Evolutionary conservation across 495 filamentous ascomycete genomes (phyloP).

Genomic region (Neurospora hispaniola): DNA sequence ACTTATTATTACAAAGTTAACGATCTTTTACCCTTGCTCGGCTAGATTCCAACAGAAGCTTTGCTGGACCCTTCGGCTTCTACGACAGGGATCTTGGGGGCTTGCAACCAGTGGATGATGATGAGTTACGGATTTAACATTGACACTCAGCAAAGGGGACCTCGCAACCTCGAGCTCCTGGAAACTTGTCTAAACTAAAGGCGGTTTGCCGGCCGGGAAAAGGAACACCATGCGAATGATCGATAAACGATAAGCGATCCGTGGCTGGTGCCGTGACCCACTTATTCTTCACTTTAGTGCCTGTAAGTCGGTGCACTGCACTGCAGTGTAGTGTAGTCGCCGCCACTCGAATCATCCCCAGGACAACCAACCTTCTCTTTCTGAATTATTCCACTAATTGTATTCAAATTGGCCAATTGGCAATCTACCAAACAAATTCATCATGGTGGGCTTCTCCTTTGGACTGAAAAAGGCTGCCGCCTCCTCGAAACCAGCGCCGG

Average conservation of each 20-base stretch:
- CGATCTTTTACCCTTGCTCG: neutral
- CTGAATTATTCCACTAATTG: neutral
- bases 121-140: neutral
- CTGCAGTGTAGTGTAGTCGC: neutral
- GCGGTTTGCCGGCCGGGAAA: neutral
- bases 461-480: slow-evolving; percentile 22
- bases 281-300: neutral
- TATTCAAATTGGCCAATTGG: neutral
- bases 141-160: neutral
- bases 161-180: neutral
- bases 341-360: neutral
- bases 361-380: neutral
- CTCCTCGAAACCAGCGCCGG: slow-evolving; percentile 9
- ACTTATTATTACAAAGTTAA: neutral
- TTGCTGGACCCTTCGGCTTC: neutral
- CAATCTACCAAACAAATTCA: slow-evolving; percentile 9
- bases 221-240: too few relatives aligned
- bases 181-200: neutral
- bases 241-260: neutral
- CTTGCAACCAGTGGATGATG: neutral
- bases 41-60: neutral
- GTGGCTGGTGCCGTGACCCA: neutral
- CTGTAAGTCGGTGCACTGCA: neutral
- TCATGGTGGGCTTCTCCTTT: slow-evolving; percentile 27
- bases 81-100: neutral